A percentile compares a stretch with the other conserved stretches of the same genome.
These are phyloP conservation scores for Spathaspora hagerdaliae DNA, from an alignment of 805 yeast species.

Conservation along the genomic window DNA sequence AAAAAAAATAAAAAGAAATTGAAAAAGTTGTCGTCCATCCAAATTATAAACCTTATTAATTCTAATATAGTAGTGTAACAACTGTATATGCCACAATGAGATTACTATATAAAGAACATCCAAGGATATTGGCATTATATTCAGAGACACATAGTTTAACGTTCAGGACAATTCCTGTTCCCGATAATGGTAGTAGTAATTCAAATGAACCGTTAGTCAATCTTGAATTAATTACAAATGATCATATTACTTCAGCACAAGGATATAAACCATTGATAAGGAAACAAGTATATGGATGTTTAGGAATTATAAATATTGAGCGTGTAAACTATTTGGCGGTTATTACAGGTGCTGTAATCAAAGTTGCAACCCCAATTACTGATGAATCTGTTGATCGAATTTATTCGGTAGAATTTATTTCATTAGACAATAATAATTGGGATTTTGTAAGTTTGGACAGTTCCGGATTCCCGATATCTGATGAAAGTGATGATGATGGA, in stretches of 20 bases:
- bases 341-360: conserved; percentile 62
- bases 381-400: conserved; percentile 79
- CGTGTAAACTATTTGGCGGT: conserved; percentile 70
- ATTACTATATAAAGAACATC: conserved; percentile 27
- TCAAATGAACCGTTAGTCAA: conserved; percentile 32
- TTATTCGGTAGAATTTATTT: conserved; percentile 80
- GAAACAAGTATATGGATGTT: conserved; percentile 55
- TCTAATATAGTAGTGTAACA: too few species aligned
- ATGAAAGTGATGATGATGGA: conserved; percentile 17
- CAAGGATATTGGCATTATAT: conserved; percentile 25
- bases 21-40: too few species aligned
- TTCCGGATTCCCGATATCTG: conserved; percentile 58
- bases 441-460: conserved; percentile 70
- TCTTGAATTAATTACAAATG: conserved; percentile 43
- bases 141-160: conserved; percentile 27
- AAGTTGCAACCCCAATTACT: conserved; percentile 79
- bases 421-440: conserved; percentile 70
- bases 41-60: too few species aligned
- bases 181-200: conserved; percentile 3
- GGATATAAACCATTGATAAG: conserved; percentile 36
- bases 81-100: conserved; percentile 16
- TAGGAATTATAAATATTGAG: conserved; percentile 75
- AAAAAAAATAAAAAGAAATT: too few species aligned
- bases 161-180: conserved; percentile 17
- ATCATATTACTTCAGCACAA: conserved; percentile 30